phyloP scores from a whole-genome alignment of 352 stramenopile species.

The Globisporangium radiosum region DNA sequence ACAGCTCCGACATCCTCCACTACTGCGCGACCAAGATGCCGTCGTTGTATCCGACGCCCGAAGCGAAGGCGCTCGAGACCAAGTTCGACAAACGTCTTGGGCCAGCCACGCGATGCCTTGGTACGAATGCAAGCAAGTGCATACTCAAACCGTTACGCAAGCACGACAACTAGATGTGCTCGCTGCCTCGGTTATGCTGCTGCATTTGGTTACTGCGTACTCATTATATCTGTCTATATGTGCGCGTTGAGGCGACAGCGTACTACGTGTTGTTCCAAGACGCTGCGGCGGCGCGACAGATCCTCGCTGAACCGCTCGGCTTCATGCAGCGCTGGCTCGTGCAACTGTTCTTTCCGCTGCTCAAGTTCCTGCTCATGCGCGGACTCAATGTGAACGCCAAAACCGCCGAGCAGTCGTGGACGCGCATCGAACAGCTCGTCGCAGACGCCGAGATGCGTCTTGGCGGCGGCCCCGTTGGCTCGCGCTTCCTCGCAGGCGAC shows the following conservation, averaged over 20 bases:
- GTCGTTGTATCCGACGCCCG: constrained; percentile 27
- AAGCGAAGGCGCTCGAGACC: constrained; percentile 32
- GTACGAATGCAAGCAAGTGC: constrained; percentile 7
- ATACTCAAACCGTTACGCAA: too few relatives aligned
- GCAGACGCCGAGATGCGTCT: constrained; percentile 20
- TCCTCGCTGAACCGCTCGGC: constrained; percentile 17
- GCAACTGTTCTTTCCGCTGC: constrained; percentile 20
- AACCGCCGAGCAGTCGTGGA: constrained; percentile 19
- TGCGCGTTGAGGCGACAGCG: constrained; percentile 9
- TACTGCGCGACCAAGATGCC: constrained; percentile 27
- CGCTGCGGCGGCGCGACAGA: constrained; percentile 7
- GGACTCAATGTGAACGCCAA: constrained; percentile 30
- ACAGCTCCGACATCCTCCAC: constrained; percentile 39
- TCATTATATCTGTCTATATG: neutral
- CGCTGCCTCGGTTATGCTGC: neutral
- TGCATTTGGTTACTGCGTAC: neutral
- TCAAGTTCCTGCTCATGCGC: constrained; percentile 21
- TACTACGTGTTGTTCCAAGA: constrained; percentile 32
- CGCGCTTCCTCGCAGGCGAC: constrained; percentile 26
- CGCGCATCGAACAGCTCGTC: constrained; percentile 21
- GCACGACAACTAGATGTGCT: too few relatives aligned
- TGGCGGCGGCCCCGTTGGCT: constrained; percentile 30
- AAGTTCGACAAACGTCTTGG: constrained; percentile 38
- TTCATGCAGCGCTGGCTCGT: constrained; percentile 18
- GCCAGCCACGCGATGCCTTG: constrained; percentile 20